Evolutionary conservation across 2,329 filamentous ascomycete genomes (phyloP).

Genomic region (Fusarium guadeloupense): DNA sequence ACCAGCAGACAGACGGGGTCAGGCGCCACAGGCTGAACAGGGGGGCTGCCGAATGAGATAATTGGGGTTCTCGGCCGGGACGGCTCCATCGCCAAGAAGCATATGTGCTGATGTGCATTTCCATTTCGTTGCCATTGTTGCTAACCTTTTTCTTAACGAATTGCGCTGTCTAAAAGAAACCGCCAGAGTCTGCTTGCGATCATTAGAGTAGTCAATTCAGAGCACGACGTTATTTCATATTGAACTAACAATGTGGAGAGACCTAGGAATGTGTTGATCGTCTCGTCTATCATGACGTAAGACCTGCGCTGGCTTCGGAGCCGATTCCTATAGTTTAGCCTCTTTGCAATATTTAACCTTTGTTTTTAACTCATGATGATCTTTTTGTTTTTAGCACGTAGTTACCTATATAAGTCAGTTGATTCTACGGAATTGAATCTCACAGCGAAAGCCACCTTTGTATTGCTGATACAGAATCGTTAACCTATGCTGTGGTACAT

Average conservation of each 20-base stretch:
- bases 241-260: background rate
- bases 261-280: conserved; percentile 3
- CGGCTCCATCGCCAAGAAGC: conserved; percentile 25
- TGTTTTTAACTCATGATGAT: conserved; percentile 9
- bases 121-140: background rate
- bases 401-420: conserved; percentile 1
- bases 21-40: conserved; percentile 25
- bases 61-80: conserved; percentile 29
- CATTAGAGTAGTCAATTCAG: background rate
- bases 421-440: background rate
- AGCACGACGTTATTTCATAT: background rate
- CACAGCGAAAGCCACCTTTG: no score
- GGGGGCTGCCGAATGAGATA: conserved; percentile 20
- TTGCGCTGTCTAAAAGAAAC: no score
- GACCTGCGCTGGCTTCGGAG: background rate
- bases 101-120: background rate
- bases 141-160: background rate
- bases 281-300: conserved; percentile 18
- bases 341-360: background rate
- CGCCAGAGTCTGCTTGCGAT: background rate
- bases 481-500: background rate
- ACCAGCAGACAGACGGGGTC: conserved; percentile 34
- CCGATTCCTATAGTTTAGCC: background rate
- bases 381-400: background rate
- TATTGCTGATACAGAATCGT: background rate